These are phyloP conservation scores for Tolypocladium ophioglossoides DNA, from an alignment of 2,329 filamentous ascomycete species.

Conservation along the genomic window DNA sequence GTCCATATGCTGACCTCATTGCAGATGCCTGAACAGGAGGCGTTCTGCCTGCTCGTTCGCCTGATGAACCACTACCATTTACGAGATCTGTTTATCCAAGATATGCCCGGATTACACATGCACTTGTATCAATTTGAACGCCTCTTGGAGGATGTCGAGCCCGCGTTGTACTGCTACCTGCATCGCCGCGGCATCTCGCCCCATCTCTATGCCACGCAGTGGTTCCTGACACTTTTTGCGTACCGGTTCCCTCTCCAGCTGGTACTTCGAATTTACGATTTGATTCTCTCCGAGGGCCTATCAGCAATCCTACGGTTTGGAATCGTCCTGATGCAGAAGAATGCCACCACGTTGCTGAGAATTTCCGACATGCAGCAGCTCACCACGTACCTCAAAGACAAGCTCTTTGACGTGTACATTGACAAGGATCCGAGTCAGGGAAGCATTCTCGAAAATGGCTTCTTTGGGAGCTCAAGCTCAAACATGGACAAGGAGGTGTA, in stretches of 20 bases:
- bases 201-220: constrained; percentile 93
- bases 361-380: constrained; percentile 90
- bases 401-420: constrained; percentile 92
- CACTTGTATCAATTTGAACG: constrained; percentile 93
- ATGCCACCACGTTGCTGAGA: constrained; percentile 61
- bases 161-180: constrained; percentile 88
- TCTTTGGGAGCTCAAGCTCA: constrained; percentile 88
- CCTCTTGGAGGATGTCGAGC: constrained; percentile 85
- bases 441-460: constrained; percentile 89
- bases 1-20: constrained; percentile 8
- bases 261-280: constrained; percentile 90
- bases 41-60: constrained; percentile 84
- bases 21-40: constrained; percentile 92
- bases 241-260: constrained; percentile 96
- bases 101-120: constrained; percentile 93
- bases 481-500: constrained; percentile 92
- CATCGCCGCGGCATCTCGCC: constrained; percentile 78
- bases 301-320: constrained; percentile 92
- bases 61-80: constrained; percentile 96
- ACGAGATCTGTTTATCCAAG: constrained; percentile 84
- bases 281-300: constrained; percentile 87
- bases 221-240: constrained; percentile 97
- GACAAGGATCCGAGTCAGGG: constrained; percentile 87
- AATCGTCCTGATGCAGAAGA: constrained; percentile 93
- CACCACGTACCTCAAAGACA: constrained; percentile 86